Evolutionary conservation across 2,329 filamentous ascomycete genomes (phyloP).

Genomic region (Incumbomyces lentus): DNA sequence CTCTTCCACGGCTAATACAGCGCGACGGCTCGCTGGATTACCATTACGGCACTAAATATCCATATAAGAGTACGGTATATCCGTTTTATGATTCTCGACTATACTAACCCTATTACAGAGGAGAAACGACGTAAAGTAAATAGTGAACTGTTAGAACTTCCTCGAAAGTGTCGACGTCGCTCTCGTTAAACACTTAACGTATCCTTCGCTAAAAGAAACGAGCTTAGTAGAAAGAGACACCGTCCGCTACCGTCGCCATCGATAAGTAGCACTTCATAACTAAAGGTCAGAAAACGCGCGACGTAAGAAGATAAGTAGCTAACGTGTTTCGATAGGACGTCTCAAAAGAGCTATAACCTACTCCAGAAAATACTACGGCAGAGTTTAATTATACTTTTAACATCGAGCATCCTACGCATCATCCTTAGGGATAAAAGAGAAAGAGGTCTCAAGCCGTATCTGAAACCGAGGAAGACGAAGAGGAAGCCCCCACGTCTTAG

Average conservation of each 20-base stretch:
- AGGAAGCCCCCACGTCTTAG: background rate
- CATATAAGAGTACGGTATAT: no score
- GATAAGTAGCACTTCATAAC: slow-evolving; percentile 1
- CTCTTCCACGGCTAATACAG: background rate
- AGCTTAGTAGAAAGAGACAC: no score
- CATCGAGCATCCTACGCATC: slow-evolving; percentile 1
- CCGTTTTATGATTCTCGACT: no score
- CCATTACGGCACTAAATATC: no score
- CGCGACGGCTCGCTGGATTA: background rate
- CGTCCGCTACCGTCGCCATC: no score
- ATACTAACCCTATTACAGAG: no score
- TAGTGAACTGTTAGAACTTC: no score
- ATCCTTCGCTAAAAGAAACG: no score
- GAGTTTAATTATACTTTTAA: background rate
- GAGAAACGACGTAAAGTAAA: no score
- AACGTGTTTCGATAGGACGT: slow-evolving; percentile 1
- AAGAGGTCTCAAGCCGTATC: background rate
- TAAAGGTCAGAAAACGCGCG: background rate
- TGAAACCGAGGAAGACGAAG: background rate
- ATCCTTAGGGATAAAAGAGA: slow-evolving; percentile 1
- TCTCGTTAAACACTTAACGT: no score
- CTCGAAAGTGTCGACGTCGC: no score
- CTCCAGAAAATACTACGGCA: slow-evolving; percentile 1
- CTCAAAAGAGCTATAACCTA: slow-evolving; percentile 1
- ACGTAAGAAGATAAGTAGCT: background rate